Conservation (phyloP, 495 filamentous ascomycete genomes). For the Friedmanniomyces simplex region DNA sequence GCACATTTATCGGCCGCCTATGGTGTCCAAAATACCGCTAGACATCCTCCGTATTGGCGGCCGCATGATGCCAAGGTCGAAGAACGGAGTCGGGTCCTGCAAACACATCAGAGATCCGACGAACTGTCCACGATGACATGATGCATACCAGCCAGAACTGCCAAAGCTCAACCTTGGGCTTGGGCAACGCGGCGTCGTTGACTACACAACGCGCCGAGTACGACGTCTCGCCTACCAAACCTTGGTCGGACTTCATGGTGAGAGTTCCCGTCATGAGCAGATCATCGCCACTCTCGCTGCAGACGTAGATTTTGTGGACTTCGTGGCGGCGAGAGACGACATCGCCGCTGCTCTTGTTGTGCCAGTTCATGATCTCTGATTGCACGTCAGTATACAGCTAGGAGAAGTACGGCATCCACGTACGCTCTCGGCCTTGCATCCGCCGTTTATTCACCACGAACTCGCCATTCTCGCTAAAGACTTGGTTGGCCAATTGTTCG, state of each 20-base stretch:
- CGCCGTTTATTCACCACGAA: slow-evolving; percentile 3
- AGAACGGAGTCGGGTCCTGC: slow-evolving; percentile 4
- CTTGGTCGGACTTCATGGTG: neutral
- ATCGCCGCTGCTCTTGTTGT: neutral
- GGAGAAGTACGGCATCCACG: neutral
- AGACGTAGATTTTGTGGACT: slow-evolving; percentile 2
- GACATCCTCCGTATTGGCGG: neutral
- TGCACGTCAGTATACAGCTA: neutral
- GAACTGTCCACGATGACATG: neutral
- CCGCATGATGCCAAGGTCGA: slow-evolving; percentile 1
- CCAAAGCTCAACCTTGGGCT: slow-evolving; percentile 1
- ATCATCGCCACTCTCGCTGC: slow-evolving; percentile 3
- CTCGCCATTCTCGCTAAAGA: slow-evolving; percentile 1
- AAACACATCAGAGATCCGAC: neutral
- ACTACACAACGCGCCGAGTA: slow-evolving; percentile 7
- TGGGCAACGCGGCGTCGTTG: neutral
- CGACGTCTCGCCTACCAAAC: neutral
- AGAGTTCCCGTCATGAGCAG: slow-evolving; percentile 9
- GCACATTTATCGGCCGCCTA: neutral
- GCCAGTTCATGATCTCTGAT: slow-evolving; percentile 3
- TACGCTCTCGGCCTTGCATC: slow-evolving; percentile 1
- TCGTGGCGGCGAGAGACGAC: neutral
- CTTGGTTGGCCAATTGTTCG: neutral
- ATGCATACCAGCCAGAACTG: slow-evolving; percentile 8
- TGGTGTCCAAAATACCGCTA: slow-evolving; percentile 4